phyloP scores from a whole-genome alignment of 345 rosid species.

The Eucalyptus guilfoylei region DNA sequence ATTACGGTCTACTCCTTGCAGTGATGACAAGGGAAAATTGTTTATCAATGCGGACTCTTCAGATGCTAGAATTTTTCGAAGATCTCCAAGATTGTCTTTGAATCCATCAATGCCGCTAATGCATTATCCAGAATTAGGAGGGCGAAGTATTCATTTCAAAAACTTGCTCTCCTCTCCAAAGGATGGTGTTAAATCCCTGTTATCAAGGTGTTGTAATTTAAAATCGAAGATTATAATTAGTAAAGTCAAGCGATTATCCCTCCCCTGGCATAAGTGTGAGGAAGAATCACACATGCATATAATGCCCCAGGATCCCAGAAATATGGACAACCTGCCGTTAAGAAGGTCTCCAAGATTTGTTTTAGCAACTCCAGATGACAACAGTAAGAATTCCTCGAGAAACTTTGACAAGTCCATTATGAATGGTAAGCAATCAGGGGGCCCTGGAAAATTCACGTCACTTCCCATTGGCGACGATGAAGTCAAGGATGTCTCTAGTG shows the following conservation, averaged over 20 bases:
- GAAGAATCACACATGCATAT: background rate
- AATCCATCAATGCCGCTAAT: background rate
- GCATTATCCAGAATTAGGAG: background rate
- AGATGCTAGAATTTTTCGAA: background rate
- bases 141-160: background rate
- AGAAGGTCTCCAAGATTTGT: constrained; percentile 11
- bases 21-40: background rate
- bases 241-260: background rate
- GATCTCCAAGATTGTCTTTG: constrained; percentile 13
- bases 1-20: background rate
- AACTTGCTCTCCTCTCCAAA: background rate
- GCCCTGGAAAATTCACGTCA: constrained; percentile 1
- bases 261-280: background rate
- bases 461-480: background rate
- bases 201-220: background rate
- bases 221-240: background rate
- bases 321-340: background rate
- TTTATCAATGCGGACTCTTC: background rate
- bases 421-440: background rate
- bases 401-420: background rate
- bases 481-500: background rate
- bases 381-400: background rate
- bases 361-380: constrained; percentile 4
- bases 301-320: background rate
- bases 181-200: background rate